These are phyloP conservation scores for Eutypa lata DNA, from an alignment of 2,329 filamentous ascomycete species.

Conservation along the genomic window DNA sequence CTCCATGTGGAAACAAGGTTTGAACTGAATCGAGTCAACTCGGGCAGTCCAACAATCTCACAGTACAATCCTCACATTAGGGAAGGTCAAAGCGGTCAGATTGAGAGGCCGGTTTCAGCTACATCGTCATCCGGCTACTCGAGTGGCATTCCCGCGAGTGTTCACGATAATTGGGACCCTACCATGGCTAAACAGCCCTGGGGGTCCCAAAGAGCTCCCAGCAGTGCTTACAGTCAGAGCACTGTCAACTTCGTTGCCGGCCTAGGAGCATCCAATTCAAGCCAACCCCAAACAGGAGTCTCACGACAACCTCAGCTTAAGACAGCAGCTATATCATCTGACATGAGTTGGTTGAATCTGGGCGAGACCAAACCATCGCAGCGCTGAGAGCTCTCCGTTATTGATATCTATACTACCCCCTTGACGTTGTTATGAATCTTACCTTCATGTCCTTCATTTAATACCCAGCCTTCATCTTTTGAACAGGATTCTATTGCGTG, in stretches of 20 bases:
- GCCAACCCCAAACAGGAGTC: slow-evolving; percentile 31
- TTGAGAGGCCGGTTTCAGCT: slow-evolving; percentile 54
- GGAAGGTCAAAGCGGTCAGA: slow-evolving; percentile 58
- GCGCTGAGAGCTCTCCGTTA: slow-evolving; percentile 4
- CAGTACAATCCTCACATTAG: slow-evolving; percentile 52
- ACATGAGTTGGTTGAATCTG: slow-evolving; percentile 81
- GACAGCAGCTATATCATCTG: slow-evolving; percentile 50
- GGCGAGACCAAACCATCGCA: slow-evolving; percentile 39
- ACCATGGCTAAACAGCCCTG: slow-evolving; percentile 43
- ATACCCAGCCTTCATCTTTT: slow-evolving; percentile 15
- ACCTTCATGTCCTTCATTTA: slow-evolving; percentile 21
- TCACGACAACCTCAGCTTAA: slow-evolving; percentile 49
- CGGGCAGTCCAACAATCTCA: slow-evolving; percentile 67
- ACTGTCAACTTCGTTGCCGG: slow-evolving; percentile 39
- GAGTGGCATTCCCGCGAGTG: slow-evolving; percentile 63
- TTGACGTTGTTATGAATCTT: slow-evolving; percentile 19
- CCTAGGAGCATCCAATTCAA: slow-evolving; percentile 30
- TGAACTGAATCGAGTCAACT: slow-evolving; percentile 63
- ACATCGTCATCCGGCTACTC: slow-evolving; percentile 56
- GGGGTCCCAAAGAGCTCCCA: slow-evolving; percentile 48
- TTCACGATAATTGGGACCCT: slow-evolving; percentile 55
- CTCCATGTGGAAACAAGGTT: slow-evolving; percentile 62
- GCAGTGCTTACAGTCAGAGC: slow-evolving; percentile 48
- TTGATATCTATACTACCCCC: slow-evolving; percentile 4
- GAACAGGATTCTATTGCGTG: slow-evolving; percentile 13